Evolutionary conservation across 2,329 filamentous ascomycete species (phyloP), one percentile per base, ranked within the genome.

Genomic region (Claviceps monticola): DNA sequence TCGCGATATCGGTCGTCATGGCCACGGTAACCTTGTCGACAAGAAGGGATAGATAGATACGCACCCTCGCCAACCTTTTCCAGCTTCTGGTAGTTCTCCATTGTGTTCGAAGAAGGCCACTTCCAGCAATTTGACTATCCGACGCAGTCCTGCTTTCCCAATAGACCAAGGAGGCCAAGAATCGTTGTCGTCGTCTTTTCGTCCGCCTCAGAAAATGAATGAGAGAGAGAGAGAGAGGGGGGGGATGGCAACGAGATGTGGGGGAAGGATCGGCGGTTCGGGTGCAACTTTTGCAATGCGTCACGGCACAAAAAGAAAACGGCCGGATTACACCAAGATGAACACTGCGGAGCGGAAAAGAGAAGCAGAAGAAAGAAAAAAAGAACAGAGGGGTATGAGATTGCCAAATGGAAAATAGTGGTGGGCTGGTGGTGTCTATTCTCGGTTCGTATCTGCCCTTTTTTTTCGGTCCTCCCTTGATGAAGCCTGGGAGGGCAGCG

Each of bases 1-100:
- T n/a, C 16, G 39, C 39, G n/a, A 43, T 34, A 23, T 19, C 14
- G 17, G 48, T 42, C 9, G 29, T 34, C 38, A 29, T 26, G 39
- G 36, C 17, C 7, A 34, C 14, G 4, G 7, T 9, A 14, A 34
- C 19, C 16, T 16, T 29, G 37, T 16, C 4, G n/a, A 7, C 19
- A 21, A 34, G 13, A 2, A 19, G 19, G 26, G 5, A 19, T 19
- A 13, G 5, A 19, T 19, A 13, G 23, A 44, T 56, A 62, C 78
- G 61, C 72, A 93, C 89, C 89, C 80, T 95, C 89, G 69, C 89
- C 89, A 63, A 95, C 89, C 76, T 95, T 95, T 74, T 95, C 89
- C 64, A 95, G 79, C 74, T 94, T 94, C 72, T 95, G 87, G 69
- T 95, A 95, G 72, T 95, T 94, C 70, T 95, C 88, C 89, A 95